Conservation (phyloP, 2,329 filamentous ascomycete genomes). For the Scorias spongiosa region DNA sequence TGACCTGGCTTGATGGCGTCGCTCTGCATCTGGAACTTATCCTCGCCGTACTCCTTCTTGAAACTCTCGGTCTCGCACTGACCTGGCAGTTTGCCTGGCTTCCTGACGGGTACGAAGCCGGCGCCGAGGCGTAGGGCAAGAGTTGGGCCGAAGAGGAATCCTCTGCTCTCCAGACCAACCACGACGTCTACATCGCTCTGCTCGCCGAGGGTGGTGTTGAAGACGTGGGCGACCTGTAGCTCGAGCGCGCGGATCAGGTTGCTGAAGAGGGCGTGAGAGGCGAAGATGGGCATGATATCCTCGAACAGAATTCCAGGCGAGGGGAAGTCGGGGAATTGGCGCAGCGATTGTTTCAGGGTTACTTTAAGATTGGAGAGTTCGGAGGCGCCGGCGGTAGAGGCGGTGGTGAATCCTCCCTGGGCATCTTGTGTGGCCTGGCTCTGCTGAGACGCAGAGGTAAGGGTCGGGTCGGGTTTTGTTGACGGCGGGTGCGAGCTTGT, state of each 20-base stretch:
- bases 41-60: slow-evolving; percentile 90
- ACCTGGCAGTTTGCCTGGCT: slow-evolving; percentile 90
- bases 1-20: slow-evolving; percentile 73
- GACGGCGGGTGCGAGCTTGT: slow-evolving; percentile 18
- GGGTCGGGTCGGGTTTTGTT: slow-evolving; percentile 19
- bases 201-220: slow-evolving; percentile 25
- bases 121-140: slow-evolving; percentile 71
- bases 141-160: slow-evolving; percentile 87
- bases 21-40: slow-evolving; percentile 90
- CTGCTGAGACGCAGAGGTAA: slow-evolving; percentile 2
- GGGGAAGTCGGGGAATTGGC: slow-evolving; percentile 84
- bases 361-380: slow-evolving; percentile 46
- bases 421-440: slow-evolving; percentile 19
- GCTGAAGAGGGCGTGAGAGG: slow-evolving; percentile 56
- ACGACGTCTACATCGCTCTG: slow-evolving; percentile 52
- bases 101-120: slow-evolving; percentile 83
- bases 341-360: slow-evolving; percentile 56
- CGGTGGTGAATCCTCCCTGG: slow-evolving; percentile 34
- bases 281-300: slow-evolving; percentile 94
- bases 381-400: slow-evolving; percentile 30
- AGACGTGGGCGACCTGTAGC: slow-evolving; percentile 56
- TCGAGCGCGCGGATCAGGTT: slow-evolving; percentile 72
- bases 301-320: slow-evolving; percentile 87
- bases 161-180: slow-evolving; percentile 82
- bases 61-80: slow-evolving; percentile 72